These are phyloP conservation scores for Trichoderma cornu-damae DNA, from an alignment of 2,329 filamentous ascomycete genomes.

Conservation along the genomic window DNA sequence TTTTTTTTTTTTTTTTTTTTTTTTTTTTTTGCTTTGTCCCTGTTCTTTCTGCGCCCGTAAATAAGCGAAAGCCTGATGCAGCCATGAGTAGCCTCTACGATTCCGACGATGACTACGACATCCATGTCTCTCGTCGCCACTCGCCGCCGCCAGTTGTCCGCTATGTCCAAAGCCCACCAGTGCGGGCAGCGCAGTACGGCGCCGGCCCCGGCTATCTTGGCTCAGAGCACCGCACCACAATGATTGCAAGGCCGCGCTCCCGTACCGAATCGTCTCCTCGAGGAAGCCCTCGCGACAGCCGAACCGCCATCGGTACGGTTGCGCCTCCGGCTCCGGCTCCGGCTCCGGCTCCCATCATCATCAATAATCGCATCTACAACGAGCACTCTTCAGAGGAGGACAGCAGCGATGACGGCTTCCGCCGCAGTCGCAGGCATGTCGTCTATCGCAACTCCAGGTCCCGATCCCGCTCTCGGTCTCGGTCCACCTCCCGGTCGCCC, in stretches of 20 bases:
- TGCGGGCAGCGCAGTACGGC: constrained; percentile 39
- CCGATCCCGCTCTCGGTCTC: constrained; percentile 29
- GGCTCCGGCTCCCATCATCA: constrained; percentile 41
- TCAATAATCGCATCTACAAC: constrained; percentile 53
- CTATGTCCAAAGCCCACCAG: constrained; percentile 42
- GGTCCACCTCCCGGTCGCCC: constrained; percentile 26
- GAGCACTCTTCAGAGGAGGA: constrained; percentile 44
- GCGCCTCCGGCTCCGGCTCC: constrained; percentile 23
- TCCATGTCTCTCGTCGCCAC: constrained; percentile 42
- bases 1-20: not conserved
- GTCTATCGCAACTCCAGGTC: constrained; percentile 27
- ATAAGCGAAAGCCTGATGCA: not conserved
- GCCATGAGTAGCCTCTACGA: constrained; percentile 41
- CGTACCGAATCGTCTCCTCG: constrained; percentile 38
- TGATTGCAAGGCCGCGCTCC: constrained; percentile 39
- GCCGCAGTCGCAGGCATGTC: constrained; percentile 25
- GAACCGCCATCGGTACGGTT: constrained; percentile 2
- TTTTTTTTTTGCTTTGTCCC: not conserved
- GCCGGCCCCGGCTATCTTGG: constrained; percentile 39
- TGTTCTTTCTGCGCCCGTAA: not conserved
- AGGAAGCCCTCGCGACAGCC: constrained; percentile 40
- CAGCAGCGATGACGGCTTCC: constrained; percentile 29
- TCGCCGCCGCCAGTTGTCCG: constrained; percentile 40
- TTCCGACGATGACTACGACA: constrained; percentile 52
- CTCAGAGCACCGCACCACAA: constrained; percentile 43